A percentile compares a stretch with the other conserved stretches of the same genome.
These are phyloP conservation scores for Globisporangium perplexum DNA, from an alignment of 352 stramenopile species.

Conservation along the genomic window DNA sequence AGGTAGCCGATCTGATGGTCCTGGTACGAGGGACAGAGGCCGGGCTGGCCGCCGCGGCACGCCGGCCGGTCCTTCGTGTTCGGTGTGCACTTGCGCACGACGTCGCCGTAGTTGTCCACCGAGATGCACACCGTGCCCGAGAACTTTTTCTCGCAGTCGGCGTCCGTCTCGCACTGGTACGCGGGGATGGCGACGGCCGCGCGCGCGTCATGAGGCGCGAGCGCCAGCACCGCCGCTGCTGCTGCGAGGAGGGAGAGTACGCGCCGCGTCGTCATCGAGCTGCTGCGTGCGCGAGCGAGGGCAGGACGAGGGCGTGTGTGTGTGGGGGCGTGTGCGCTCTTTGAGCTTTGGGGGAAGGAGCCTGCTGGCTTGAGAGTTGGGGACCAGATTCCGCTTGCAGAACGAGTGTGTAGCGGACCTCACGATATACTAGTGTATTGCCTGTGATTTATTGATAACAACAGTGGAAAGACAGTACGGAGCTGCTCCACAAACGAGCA, in stretches of 20 bases:
- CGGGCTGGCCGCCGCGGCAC: slow-evolving; percentile 62
- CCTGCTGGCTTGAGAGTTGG: background rate
- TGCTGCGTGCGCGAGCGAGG: no score
- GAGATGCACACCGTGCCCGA: slow-evolving; percentile 68
- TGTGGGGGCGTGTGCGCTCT: background rate
- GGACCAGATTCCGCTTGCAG: background rate
- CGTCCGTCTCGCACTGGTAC: slow-evolving; percentile 64
- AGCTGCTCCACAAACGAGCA: no score
- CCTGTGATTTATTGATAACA: no score
- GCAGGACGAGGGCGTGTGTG: no score
- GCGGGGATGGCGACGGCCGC: slow-evolving; percentile 9
- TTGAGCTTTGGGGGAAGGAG: background rate
- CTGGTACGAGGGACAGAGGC: slow-evolving; percentile 79
- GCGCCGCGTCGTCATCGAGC: background rate
- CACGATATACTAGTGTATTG: no score
- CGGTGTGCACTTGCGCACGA: slow-evolving; percentile 76
- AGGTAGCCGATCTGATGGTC: slow-evolving; percentile 61
- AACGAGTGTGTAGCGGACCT: background rate
- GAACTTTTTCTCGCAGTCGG: slow-evolving; percentile 64
- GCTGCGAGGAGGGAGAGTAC: slow-evolving; percentile 9
- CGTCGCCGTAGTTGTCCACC: slow-evolving; percentile 70
- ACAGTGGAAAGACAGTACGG: no score
- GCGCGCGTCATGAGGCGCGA: slow-evolving; percentile 1
- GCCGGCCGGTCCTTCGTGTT: slow-evolving; percentile 69
- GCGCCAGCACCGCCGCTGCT: background rate